These are phyloP conservation scores for Thelonectria blattea DNA, from an alignment of 2,329 filamentous ascomycete species.

Conservation along the genomic window DNA sequence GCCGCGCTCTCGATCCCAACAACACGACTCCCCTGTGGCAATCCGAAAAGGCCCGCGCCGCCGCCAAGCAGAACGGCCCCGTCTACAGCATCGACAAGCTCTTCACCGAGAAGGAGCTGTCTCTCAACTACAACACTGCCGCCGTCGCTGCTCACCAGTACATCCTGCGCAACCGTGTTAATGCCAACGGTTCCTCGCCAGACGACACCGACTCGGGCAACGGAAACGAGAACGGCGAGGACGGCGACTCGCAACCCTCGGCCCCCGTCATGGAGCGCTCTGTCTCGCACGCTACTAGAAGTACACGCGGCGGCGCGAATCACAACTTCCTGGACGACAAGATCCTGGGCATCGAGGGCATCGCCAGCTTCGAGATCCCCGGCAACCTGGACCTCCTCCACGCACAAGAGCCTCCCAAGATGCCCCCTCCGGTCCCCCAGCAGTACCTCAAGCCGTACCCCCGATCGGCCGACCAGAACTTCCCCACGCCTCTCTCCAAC, in stretches of 20 bases:
- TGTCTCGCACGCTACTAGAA: slow-evolving; percentile 68
- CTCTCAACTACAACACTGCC: slow-evolving; percentile 68
- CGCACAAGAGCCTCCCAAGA: slow-evolving; percentile 60
- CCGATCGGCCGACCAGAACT: slow-evolving; percentile 61
- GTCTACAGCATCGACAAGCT: slow-evolving; percentile 73
- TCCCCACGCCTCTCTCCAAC: slow-evolving; percentile 55
- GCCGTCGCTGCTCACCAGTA: slow-evolving; percentile 68
- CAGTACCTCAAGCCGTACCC: slow-evolving; percentile 66
- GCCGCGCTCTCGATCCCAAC: slow-evolving; percentile 61
- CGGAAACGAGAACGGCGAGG: slow-evolving; percentile 57
- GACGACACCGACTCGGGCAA: slow-evolving; percentile 61
- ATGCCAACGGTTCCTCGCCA: slow-evolving; percentile 56
- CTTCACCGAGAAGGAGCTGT: slow-evolving; percentile 73
- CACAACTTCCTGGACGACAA: slow-evolving; percentile 64
- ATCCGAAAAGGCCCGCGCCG: slow-evolving; percentile 61
- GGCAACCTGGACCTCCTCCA: slow-evolving; percentile 64
- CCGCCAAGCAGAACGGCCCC: slow-evolving; percentile 62
- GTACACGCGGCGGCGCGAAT: slow-evolving; percentile 60
- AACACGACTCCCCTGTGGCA: slow-evolving; percentile 68
- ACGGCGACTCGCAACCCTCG: slow-evolving; percentile 53
- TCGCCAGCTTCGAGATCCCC: slow-evolving; percentile 64
- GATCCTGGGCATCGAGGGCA: slow-evolving; percentile 64
- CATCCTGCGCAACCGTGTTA: slow-evolving; percentile 62
- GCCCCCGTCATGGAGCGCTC: slow-evolving; percentile 68
- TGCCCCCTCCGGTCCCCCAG: slow-evolving; percentile 62